Conservation (phyloP, 1,284 basidiomycete species). For the Caloboletus firmus region DNA sequence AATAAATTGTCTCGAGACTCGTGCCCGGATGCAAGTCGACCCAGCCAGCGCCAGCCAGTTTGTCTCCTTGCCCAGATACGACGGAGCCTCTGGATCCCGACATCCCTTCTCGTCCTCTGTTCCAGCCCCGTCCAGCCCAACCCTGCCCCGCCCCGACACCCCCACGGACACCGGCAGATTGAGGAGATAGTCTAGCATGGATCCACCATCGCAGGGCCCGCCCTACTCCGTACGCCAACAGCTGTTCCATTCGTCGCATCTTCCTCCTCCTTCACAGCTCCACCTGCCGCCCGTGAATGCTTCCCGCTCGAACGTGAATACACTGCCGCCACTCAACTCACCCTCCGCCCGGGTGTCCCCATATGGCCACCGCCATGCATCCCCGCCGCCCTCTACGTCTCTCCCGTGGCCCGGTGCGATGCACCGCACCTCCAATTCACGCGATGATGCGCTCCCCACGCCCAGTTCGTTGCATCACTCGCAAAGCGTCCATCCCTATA, state of each 20-base stretch:
- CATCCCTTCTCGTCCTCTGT: background rate
- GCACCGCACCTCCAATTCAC: constrained; percentile 40
- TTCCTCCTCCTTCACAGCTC: constrained; percentile 47
- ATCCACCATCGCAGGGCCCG: constrained; percentile 25
- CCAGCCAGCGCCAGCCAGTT: constrained; percentile 9
- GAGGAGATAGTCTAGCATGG: constrained; percentile 9
- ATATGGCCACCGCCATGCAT: constrained; percentile 28
- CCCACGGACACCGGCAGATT: background rate
- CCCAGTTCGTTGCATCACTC: constrained; percentile 17
- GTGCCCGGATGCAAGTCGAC: constrained; percentile 19
- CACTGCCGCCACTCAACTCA: constrained; percentile 37
- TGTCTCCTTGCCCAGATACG: constrained; percentile 1
- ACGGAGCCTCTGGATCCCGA: background rate
- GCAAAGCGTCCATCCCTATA: constrained; percentile 20
- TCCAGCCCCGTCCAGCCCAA: constrained; percentile 6
- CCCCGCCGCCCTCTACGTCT: constrained; percentile 27
- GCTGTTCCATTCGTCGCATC: constrained; percentile 40
- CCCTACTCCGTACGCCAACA: constrained; percentile 33
- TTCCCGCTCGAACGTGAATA: constrained; percentile 39
- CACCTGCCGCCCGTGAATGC: constrained; percentile 40
- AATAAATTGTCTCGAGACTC: constrained; percentile 24
- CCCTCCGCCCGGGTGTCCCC: constrained; percentile 27
- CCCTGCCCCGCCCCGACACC: background rate
- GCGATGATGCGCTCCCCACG: constrained; percentile 37
- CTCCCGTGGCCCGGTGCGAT: constrained; percentile 24